phyloP scores from a whole-genome alignment of 768 basidiomycete genomes.

The Rhodosporidiobolus odoratus region DNA sequence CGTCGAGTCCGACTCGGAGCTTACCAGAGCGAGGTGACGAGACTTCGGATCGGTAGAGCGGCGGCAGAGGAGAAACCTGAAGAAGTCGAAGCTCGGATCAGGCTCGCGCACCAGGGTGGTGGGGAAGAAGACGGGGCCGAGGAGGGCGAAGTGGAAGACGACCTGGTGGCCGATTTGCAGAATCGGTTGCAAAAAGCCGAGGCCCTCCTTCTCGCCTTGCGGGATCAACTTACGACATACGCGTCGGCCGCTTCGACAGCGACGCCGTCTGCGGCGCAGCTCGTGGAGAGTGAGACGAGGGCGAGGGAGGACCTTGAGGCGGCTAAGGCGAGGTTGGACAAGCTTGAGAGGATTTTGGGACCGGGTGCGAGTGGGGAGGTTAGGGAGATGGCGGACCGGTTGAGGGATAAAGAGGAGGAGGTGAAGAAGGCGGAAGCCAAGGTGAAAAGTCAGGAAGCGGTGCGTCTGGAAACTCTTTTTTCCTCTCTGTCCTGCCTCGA shows the following conservation, averaged over 20 bases:
- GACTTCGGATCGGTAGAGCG: slow-evolving; percentile 71
- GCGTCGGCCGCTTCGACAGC: slow-evolving; percentile 58
- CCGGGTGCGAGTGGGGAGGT: slow-evolving; percentile 54
- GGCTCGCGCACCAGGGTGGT: slow-evolving; percentile 1
- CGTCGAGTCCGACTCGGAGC: slow-evolving; percentile 64
- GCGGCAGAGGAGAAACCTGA: slow-evolving; percentile 55
- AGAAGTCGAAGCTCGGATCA: not conserved
- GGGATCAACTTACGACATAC: slow-evolving; percentile 38
- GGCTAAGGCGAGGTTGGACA: slow-evolving; percentile 49
- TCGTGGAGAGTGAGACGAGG: slow-evolving; percentile 44
- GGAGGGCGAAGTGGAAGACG: slow-evolving; percentile 41
- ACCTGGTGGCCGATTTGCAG: slow-evolving; percentile 51
- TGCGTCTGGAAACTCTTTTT: slow-evolving; percentile 46
- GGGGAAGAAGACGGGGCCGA: slow-evolving; percentile 59
- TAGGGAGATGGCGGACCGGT: slow-evolving; percentile 53
- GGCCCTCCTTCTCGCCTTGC: slow-evolving; percentile 9
- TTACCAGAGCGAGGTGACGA: slow-evolving; percentile 64
- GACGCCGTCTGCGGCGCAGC: slow-evolving; percentile 53
- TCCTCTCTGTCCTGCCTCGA: too few species aligned
- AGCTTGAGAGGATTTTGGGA: slow-evolving; percentile 64
- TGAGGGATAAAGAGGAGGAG: slow-evolving; percentile 66
- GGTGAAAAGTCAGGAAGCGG: slow-evolving; percentile 62
- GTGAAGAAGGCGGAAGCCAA: slow-evolving; percentile 60
- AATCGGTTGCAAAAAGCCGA: slow-evolving; percentile 32
- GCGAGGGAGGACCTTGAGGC: slow-evolving; percentile 41